Evolutionary conservation across 768 basidiomycete species (phyloP).

Genomic region (Amanita rubescens): DNA sequence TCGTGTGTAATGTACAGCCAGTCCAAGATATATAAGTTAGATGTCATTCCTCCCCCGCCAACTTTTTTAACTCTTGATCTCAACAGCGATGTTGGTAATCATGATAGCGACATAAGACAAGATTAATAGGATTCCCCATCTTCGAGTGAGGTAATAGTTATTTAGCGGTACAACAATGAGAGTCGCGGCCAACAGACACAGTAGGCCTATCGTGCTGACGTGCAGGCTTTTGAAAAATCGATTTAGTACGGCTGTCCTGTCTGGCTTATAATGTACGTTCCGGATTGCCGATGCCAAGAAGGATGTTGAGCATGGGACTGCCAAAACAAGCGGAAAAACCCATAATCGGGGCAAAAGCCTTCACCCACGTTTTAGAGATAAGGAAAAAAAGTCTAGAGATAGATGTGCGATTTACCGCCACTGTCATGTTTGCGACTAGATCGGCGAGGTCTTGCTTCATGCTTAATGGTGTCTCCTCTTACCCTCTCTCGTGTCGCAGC

Average conservation of each 20-base stretch:
- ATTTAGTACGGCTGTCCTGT: conserved; percentile 60
- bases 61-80: conserved; percentile 39
- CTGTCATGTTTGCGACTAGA: conserved; percentile 93
- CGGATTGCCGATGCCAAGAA: conserved; percentile 86
- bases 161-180: conserved; percentile 82
- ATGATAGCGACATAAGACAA: conserved; percentile 69
- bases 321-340: conserved; percentile 95
- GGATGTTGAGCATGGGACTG: conserved; percentile 87
- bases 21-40: conserved; percentile 7
- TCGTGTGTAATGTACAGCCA: neutral
- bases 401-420: conserved; percentile 54
- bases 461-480: no score
- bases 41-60: neutral
- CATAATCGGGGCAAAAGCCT: conserved; percentile 89
- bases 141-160: conserved; percentile 67
- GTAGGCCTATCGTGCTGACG: conserved; percentile 78
- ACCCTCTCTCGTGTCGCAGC: no score
- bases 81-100: conserved; percentile 72
- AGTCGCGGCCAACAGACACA: conserved; percentile 66
- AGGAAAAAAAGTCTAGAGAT: neutral
- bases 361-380: neutral
- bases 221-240: conserved; percentile 76
- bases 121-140: conserved; percentile 81
- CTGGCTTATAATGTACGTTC: conserved; percentile 73
- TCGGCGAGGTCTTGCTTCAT: no score